A percentile compares a stretch with the other conserved stretches of the same genome.
phyloP scores from a whole-genome alignment of 805 yeast genomes.

The Starmera quercuum region DNA sequence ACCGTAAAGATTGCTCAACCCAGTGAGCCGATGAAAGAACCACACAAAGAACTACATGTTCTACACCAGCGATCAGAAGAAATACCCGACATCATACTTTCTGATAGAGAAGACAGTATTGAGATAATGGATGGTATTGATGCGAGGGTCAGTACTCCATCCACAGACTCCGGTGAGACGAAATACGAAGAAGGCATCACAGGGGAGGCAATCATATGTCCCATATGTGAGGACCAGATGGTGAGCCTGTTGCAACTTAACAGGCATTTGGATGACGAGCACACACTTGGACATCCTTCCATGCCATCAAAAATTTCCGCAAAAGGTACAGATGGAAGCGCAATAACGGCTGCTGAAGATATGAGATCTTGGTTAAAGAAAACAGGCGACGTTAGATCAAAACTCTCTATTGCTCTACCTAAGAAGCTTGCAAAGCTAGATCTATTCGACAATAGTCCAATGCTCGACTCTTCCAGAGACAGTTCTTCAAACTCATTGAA shows the following conservation, averaged over 20 bases:
- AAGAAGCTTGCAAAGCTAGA: slow-evolving; percentile 39
- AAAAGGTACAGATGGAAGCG: slow-evolving; percentile 23
- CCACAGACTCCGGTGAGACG: slow-evolving; percentile 1
- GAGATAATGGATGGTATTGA: not conserved
- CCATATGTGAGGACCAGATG: slow-evolving; percentile 62
- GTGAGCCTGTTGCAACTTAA: slow-evolving; percentile 47
- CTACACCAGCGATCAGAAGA: too few relatives aligned
- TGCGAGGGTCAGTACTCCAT: not conserved
- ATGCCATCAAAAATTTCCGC: too few relatives aligned
- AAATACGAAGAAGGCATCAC: slow-evolving; percentile 1
- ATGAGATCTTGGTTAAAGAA: slow-evolving; percentile 33
- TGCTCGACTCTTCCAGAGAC: slow-evolving; percentile 6
- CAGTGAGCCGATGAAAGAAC: too few relatives aligned
- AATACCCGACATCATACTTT: not conserved
- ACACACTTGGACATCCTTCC: slow-evolving; percentile 28
- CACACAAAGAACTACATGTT: too few relatives aligned
- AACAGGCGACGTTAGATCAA: slow-evolving; percentile 30
- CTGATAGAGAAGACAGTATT: not conserved
- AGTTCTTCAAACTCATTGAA: slow-evolving; percentile 7
- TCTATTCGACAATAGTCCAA: slow-evolving; percentile 36
- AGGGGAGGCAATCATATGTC: slow-evolving; percentile 35
- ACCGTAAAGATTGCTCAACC: too few relatives aligned
- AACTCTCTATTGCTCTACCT: slow-evolving; percentile 25
- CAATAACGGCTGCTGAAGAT: not conserved
- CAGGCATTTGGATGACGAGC: slow-evolving; percentile 66